Percentiles rank a stretch among this genome's conserved stretches.
phyloP scores from a whole-genome alignment of 805 yeast genomes.

The Monosporozyma yasuniensis region DNA sequence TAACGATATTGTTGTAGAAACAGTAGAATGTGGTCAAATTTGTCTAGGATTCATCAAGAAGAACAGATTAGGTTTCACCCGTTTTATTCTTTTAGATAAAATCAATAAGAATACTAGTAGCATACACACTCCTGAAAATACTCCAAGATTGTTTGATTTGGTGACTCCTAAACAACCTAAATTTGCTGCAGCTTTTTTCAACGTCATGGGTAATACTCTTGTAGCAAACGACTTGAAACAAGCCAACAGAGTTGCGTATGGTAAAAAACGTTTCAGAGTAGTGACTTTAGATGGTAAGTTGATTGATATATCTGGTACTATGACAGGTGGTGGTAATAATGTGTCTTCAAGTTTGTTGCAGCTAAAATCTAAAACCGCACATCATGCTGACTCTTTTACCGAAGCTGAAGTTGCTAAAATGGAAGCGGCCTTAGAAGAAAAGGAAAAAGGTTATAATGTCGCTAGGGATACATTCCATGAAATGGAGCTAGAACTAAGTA shows the following conservation, averaged over 20 bases:
- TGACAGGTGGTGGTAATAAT: slow-evolving; percentile 90
- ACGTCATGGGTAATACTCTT: slow-evolving; percentile 76
- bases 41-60: slow-evolving; percentile 78
- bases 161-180: slow-evolving; percentile 56
- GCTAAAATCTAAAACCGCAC: slow-evolving; percentile 24
- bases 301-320: slow-evolving; percentile 87
- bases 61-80: slow-evolving; percentile 79
- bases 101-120: slow-evolving; percentile 49
- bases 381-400: slow-evolving; percentile 32
- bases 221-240: slow-evolving; percentile 71
- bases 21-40: slow-evolving; percentile 58
- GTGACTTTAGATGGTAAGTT: slow-evolving; percentile 89
- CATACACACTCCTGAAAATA: slow-evolving; percentile 63
- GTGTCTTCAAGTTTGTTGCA: slow-evolving; percentile 72
- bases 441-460: slow-evolving; percentile 45
- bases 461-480: slow-evolving; percentile 44
- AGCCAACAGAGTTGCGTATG: slow-evolving; percentile 85
- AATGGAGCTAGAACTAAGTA: slow-evolving; percentile 51
- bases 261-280: slow-evolving; percentile 70
- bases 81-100: slow-evolving; percentile 72
- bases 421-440: slow-evolving; percentile 41
- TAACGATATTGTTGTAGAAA: slow-evolving; percentile 89
- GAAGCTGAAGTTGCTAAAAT: slow-evolving; percentile 49
- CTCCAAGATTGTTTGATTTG: slow-evolving; percentile 78
- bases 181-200: slow-evolving; percentile 82